Base-by-base conservation (phyloP, 2,329 filamentous ascomycete species). In the Parasarocladium wereldwijsianum region DNA sequence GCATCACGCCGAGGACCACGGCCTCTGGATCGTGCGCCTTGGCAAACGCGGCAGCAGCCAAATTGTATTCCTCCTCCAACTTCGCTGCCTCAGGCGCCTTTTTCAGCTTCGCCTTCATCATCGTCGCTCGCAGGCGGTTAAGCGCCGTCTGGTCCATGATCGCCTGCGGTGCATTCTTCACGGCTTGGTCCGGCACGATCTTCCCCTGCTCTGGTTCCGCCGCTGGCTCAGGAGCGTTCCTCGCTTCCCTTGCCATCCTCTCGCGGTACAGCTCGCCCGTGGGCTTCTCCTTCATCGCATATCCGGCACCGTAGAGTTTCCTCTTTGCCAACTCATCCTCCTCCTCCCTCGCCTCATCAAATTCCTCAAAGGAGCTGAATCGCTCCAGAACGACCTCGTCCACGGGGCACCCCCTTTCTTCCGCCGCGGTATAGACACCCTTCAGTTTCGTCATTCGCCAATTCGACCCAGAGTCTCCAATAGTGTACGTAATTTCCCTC, bases 401-500 rank as follows among this genome's bases (percentile, higher is more conserved):
- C 1, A 92, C 64, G 0, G 70, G 44, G n/a, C 66, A 66, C 0
- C 75, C 76, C 1, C 62, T 75, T 42, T 90, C 76, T 40, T 92
- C 66, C 0, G 85, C 83, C 32, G 76, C 68, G 16, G 71, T 69
- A 50, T 93, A 93, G 2, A 93, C 82, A 8, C 75, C 79, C 40
- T 80, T 85, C 18, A 98, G 69, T 51, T 86, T 94, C 5, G 79
- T 93, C 86, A 98, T 93, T 29, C 92, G 76, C 90, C 92, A 98
- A 43, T 84, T 72, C 10, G 86, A 87, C 0, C 90, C 87, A 6
- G 70, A 58, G 49, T 98, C 90, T 12, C 92, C 90, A 51, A 98
- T 92, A 0, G 60, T 81, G 47, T 96, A 98, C 34, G 70, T 62
- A 7, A 92, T 70, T 0, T 36, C 44, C 16, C 47, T 40, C 33